Base-by-base conservation (phyloP, 352 stramenopile species). In the Phytophthora crassamura region DNA sequence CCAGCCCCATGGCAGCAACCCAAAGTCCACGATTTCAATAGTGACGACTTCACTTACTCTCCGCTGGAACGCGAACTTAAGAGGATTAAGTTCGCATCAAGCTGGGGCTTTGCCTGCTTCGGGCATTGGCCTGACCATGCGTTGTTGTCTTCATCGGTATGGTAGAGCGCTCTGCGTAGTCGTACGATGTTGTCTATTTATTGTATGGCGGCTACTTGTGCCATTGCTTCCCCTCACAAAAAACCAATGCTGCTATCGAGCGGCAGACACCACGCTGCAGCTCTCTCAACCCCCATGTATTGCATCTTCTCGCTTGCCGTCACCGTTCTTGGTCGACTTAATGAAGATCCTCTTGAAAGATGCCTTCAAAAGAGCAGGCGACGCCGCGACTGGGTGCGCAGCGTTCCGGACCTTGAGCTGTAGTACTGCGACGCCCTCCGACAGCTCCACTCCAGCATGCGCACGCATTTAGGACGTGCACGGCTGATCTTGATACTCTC, bases 331-430 rank as follows among this genome's bases (percentile, higher is more conserved):
- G n/a, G n/a, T n/a, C n/a, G n/a, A n/a, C n/a, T n/a, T n/a, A n/a
- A n/a, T n/a, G n/a, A n/a, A 30, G 25, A 30, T 30, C 25, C 25
- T 30, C 25, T 30, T 4, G 6, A 30, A 30, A 30, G 6, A 30
- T 9, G 7, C 25, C 38, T 66, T 77, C 61, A 84, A 74, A 86
- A 84, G 12, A 74, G 54, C 55, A 81, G 30, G 4, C 77, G 64
- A 22, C 77, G 72, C 38, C 77, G 55, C 4, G 72, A 72, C 14
- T 67, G 74, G 11, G 59, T 48, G 3, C 69, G 72, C 35, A 64
- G 32, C 20, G 36, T 61, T 63, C 35, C 46, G 0, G 68, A 18
- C 7, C 58, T 72, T 38, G 64, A 40, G 16, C 45, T 55, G 12
- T 45, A 43, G 35, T 39, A 54, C 25, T 55, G 25, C 22, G 68